phyloP scores from a whole-genome alignment of 1,284 basidiomycete species.

The Cutaneotrichosporon sp. region DNA sequence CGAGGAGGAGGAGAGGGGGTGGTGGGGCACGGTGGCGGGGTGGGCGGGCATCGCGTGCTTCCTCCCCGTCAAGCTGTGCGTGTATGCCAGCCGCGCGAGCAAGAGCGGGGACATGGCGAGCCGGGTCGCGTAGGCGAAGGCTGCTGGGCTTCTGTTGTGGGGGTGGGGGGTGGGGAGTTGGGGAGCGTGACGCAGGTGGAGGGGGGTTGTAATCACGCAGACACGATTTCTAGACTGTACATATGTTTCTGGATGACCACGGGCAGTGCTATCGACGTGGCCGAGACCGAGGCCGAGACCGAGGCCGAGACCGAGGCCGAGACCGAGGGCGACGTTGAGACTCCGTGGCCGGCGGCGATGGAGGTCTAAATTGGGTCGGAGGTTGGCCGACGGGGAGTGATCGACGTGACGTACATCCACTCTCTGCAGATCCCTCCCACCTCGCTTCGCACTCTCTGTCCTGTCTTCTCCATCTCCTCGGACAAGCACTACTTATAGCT shows the following conservation, averaged over 20 bases:
- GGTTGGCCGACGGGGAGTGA: not conserved
- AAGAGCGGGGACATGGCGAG: not conserved
- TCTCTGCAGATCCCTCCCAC: too few relatives aligned
- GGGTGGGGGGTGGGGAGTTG: too few relatives aligned
- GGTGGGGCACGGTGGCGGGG: not conserved
- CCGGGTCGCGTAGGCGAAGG: not conserved
- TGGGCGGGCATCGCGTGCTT: not conserved
- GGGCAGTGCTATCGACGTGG: not conserved
- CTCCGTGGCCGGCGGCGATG: not conserved
- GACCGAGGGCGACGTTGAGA: not conserved
- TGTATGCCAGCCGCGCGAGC: not conserved
- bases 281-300: not conserved
- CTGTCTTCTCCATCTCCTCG: too few relatives aligned
- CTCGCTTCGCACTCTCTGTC: not conserved
- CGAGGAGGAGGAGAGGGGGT: not conserved
- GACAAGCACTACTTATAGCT: too few relatives aligned
- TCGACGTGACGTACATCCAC: not conserved
- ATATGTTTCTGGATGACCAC: not conserved
- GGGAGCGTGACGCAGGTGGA: not conserved
- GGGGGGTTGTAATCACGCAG: not conserved
- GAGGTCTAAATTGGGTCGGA: not conserved
- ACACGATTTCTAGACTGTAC: not conserved
- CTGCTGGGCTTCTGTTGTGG: too few relatives aligned
- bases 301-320: too few relatives aligned
- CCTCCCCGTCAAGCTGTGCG: slow-evolving; percentile 1